Evolutionary conservation across 352 stramenopile genomes (phyloP), one percentile per base, ranked within the genome.

Genomic region (Phytophthora boehmeriae): DNA sequence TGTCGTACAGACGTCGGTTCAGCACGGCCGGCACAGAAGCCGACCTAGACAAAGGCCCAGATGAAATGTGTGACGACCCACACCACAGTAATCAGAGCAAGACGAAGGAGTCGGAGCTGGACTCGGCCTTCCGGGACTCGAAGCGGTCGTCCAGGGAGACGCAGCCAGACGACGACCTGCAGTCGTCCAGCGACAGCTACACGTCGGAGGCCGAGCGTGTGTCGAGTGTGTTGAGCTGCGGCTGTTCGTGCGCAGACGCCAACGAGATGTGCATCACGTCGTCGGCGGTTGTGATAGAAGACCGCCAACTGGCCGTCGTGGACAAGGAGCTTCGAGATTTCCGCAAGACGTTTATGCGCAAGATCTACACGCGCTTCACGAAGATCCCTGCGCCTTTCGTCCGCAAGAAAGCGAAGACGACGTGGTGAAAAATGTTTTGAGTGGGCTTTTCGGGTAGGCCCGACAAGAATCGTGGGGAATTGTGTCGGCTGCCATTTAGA

Each of bases 221-320:
- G n/a, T 84, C 75, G 5, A 78, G 66, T 16, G 67, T 68, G 13
- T 47, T 67, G 45, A 90, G 81, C 63, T 76, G 62, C 41, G 42
- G 63, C 35, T 90, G 81, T 62, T 88, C 77, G 36, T 72, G 53
- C 32, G 59, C 50, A 0, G 71, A 80, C 22, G 68, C 73, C 6
- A 73, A 66, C 45, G 75, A 83, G 27, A 46, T 75, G 19, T 76
- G 61, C 19, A 73, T 63, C 34, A 77, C 78, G 17, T 78, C 78
- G 19, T 81, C 76, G 5, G 61, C 50, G 1, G 68, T 87, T 38
- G 64, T 84, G 53, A 91, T 91, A 60, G 73, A 84, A 57, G 77
- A 84, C 56, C 82, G 69, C 16, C 82, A 91, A 55, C 76, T 91
- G 28, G 82, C 79, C 2, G 82, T 88, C 13, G 68, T 91, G 46